Base-by-base conservation (phyloP, 495 filamentous ascomycete species). In the Neurospora intermedia region DNA sequence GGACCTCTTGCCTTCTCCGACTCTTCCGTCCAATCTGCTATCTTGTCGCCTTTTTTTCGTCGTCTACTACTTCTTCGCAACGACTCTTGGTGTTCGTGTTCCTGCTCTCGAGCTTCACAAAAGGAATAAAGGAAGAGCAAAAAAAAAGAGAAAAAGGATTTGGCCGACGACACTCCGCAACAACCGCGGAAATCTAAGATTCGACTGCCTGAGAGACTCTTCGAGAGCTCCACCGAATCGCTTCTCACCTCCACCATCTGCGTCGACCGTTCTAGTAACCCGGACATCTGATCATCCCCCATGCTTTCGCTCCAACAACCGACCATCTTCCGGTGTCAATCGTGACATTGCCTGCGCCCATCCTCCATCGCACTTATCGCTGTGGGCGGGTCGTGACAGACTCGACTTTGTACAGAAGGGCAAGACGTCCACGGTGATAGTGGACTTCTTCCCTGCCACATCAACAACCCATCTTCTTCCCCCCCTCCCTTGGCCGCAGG, bases 381-480 rank as follows among this genome's bases (percentile, higher is more conserved):
- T 31, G 70, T 69, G 71, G 71, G 70, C 74, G 73, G 69, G 77
- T 79, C 73, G 76, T 74, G 69, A 78, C 69, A 74, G 74, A 78
- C 70, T 75, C 74, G 80, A 74, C 69, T 73, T 39, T 74, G 72
- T 72, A 35, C 74, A 41, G 70, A 75, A 70, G 77, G 70, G 38
- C 74, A 80, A 74, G 76, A 74, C 75, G 80, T 78, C 80, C 85
- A 82, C 84, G 85, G 85, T 87, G 80, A 84, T 66, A 87, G 84
- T 85, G 85, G 83, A 78, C 82, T 81, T 81, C 81, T 82, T 77
- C 73, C 75, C 70, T 71, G 76, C 80, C 80, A 81, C 78, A 77
- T 76, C 80, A 79, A 78, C 82, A 78, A 76, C 74, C 74, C 75
- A 72, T 74, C 75, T 72, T 35, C 2, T 74, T 70, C 73, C 72